Conservation (phyloP, 2,329 filamentous ascomycete genomes). For the Kalaharituber pfeilii region DNA sequence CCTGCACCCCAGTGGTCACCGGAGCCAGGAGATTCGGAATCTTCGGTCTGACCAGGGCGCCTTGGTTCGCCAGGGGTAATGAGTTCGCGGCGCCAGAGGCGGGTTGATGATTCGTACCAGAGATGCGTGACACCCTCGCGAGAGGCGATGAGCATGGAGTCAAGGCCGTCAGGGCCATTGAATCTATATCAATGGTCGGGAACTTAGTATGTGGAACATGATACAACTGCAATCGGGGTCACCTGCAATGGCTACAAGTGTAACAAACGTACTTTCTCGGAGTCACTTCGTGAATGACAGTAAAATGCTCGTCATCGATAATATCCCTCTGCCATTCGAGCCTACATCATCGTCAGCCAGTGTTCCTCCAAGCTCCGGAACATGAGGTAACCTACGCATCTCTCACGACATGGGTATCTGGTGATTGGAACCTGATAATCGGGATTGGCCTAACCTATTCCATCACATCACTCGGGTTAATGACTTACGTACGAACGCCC, state of each 20-base stretch:
- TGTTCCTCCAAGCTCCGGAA: not conserved
- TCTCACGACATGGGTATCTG: not conserved
- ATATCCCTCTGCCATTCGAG: constrained; percentile 10
- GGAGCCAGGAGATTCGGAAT: not conserved
- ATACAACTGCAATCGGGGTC: not conserved
- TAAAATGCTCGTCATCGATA: constrained; percentile 11
- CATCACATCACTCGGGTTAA: not conserved
- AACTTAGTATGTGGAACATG: not conserved
- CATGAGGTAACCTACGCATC: not conserved
- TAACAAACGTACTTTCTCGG: constrained; percentile 5
- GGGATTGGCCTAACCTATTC: not conserved
- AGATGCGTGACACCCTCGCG: constrained; percentile 5
- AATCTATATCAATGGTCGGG: constrained; percentile 2
- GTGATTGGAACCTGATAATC: not conserved
- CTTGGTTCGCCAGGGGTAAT: constrained; percentile 2
- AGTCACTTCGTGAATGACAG: constrained; percentile 9
- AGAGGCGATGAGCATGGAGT: constrained; percentile 12
- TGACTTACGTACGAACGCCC: not conserved
- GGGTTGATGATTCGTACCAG: constrained; percentile 1
- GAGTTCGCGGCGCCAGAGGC: constrained; percentile 2
- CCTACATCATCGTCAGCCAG: not conserved
- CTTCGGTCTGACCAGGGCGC: constrained; percentile 1
- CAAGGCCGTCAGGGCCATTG: constrained; percentile 4
- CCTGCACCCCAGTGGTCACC: constrained; percentile 16
- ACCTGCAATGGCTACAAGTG: no score